These are phyloP conservation scores for Myochromella boudieri DNA, from an alignment of 768 basidiomycete species.

Conservation along the genomic window DNA sequence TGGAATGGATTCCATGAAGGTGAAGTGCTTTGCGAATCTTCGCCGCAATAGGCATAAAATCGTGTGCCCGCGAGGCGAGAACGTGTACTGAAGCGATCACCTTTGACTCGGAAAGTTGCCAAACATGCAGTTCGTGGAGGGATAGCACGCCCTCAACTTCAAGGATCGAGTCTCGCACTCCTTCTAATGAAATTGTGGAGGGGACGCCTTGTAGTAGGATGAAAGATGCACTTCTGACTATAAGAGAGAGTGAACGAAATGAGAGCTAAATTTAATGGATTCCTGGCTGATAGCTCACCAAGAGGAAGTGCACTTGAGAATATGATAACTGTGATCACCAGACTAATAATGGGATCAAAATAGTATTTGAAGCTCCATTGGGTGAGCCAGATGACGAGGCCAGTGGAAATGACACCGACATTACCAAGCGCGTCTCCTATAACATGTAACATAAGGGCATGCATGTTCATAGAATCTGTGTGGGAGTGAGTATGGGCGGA, in stretches of 20 bases:
- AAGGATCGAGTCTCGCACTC: constrained; percentile 79
- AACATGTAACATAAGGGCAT: constrained; percentile 91
- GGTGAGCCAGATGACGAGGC: constrained; percentile 91
- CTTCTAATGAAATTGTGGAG: constrained; percentile 83
- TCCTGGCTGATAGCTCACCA: constrained; percentile 47
- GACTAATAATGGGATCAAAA: constrained; percentile 90
- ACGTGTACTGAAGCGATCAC: constrained; percentile 97
- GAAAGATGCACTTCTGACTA: constrained; percentile 88
- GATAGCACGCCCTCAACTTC: constrained; percentile 82
- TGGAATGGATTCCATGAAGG: constrained; percentile 89
- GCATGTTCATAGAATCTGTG: constrained; percentile 94
- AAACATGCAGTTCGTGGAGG: constrained; percentile 93
- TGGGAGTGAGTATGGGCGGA: constrained; percentile 39
- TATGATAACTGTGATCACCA: constrained; percentile 94
- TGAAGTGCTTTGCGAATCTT: constrained; percentile 86
- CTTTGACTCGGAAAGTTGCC: constrained; percentile 96
- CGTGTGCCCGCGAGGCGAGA: constrained; percentile 72
- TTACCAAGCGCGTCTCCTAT: constrained; percentile 97
- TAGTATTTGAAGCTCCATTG: constrained; percentile 85
- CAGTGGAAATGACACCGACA: constrained; percentile 95
- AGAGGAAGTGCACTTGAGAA: constrained; percentile 94
- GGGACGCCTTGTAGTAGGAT: constrained; percentile 96
- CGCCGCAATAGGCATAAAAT: constrained; percentile 89
- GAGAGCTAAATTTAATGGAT: no score
- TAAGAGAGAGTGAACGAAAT: constrained; percentile 3